Percentiles rank a stretch among this genome's conserved stretches.
phyloP scores from a whole-genome alignment of 768 basidiomycete genomes.

The Fibroporia radiculosa region DNA sequence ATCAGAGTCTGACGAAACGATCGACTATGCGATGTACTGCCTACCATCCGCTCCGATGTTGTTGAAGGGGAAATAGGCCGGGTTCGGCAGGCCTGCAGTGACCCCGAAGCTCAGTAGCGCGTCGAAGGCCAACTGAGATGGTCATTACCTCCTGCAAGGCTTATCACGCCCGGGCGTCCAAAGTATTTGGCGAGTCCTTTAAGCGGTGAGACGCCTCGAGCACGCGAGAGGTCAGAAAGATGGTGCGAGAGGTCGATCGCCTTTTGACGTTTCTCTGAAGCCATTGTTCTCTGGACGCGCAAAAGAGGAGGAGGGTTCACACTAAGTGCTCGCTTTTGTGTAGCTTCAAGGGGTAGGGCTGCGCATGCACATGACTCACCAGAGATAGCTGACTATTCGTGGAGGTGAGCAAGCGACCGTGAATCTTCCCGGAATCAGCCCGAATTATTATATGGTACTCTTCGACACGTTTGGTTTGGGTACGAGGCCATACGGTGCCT shows the following conservation, averaged over 20 bases:
- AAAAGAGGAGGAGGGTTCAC: too few species aligned
- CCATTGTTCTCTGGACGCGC: constrained; percentile 1
- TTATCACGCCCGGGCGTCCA: constrained; percentile 43
- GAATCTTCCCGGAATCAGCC: too few species aligned
- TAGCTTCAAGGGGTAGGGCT: too few species aligned
- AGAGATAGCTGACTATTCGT: too few species aligned
- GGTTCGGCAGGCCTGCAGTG: constrained; percentile 49
- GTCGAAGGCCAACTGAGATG: not conserved
- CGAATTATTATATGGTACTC: too few species aligned
- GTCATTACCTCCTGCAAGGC: constrained; percentile 56
- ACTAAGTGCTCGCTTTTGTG: too few species aligned
- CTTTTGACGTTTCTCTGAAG: constrained; percentile 29
- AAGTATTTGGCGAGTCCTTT: constrained; percentile 60
- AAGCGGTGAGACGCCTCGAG: constrained; percentile 46
- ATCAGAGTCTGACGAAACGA: too few species aligned
- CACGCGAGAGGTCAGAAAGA: constrained; percentile 46
- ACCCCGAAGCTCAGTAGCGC: not conserved
- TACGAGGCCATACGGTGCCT: too few species aligned
- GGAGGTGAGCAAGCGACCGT: too few species aligned
- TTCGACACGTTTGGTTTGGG: too few species aligned
- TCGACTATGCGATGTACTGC: too few species aligned
- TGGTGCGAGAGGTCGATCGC: constrained; percentile 70
- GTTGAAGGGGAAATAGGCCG: constrained; percentile 66
- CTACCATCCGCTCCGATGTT: constrained; percentile 43
- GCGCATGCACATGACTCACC: too few species aligned